Conservation (phyloP, 1,139 yeast species). For the Nakaseomyces delphensis region DNA sequence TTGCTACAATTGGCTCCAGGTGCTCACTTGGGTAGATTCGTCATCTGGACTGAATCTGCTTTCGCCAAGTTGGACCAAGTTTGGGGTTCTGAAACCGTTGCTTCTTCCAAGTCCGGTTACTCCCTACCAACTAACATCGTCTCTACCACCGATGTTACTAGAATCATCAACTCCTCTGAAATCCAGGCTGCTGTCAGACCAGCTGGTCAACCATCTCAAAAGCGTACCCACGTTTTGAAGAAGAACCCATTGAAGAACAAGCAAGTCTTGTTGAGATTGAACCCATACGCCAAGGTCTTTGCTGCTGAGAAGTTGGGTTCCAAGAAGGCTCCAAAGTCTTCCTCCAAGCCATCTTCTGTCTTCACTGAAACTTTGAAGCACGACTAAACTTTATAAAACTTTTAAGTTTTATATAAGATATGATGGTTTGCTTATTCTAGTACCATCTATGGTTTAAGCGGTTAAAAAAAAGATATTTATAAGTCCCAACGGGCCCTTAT, state of each 20-base stretch:
- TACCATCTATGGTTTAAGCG: not conserved
- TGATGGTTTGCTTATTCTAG: not conserved
- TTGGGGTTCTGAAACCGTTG: slow-evolving; percentile 89
- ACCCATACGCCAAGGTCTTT: slow-evolving; percentile 99
- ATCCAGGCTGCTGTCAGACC: slow-evolving; percentile 96
- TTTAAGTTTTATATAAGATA: not conserved
- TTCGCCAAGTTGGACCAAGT: slow-evolving; percentile 93
- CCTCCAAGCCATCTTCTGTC: slow-evolving; percentile 64
- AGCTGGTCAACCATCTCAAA: slow-evolving; percentile 89
- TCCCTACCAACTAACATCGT: slow-evolving; percentile 89
- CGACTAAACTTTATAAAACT: slow-evolving; percentile 29
- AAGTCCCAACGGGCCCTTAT: not conserved
- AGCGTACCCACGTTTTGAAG: slow-evolving; percentile 94
- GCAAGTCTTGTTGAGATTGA: slow-evolving; percentile 94
- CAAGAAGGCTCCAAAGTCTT: slow-evolving; percentile 60
- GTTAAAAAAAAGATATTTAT: not conserved
- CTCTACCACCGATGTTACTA: slow-evolving; percentile 91
- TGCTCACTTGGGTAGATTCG: slow-evolving; percentile 99
- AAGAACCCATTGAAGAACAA: slow-evolving; percentile 99
- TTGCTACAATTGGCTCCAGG: slow-evolving; percentile 99
- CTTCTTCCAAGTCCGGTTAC: slow-evolving; percentile 84
- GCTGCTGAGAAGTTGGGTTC: slow-evolving; percentile 87
- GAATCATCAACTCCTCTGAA: slow-evolving; percentile 98
- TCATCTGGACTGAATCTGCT: slow-evolving; percentile 99
- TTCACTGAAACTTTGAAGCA: slow-evolving; percentile 60